Base-by-base conservation (phyloP, 345 rosid genomes). In the Erucastrum elatum region DNA sequence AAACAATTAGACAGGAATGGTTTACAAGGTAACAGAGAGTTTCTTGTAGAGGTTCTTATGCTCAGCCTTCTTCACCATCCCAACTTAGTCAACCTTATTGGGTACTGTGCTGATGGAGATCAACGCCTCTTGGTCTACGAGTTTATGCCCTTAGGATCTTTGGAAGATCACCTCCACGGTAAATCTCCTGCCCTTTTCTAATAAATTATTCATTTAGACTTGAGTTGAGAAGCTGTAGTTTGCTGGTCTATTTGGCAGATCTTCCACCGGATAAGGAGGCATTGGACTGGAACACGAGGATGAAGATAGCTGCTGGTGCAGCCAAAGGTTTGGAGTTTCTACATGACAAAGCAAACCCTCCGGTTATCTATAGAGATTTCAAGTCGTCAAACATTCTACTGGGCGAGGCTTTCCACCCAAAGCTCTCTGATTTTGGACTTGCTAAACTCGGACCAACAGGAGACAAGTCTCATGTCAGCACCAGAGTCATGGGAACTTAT, bases 111-210 rank as follows among this genome's bases (percentile, higher is more conserved):
- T 70, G 99, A 96, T 84, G 99, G 98, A 62, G 98, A 96, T 68
- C 99, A 96, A 68, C 93, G 98, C 55, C 98, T 96, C 74, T 95
- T 96, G 74, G 98, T 96, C 60, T 96, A 96, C 62, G 99, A 96
- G 80, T 96, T 91, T 81, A 93, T 96, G 99, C 87, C 97, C 8
- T 77, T 93, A 78, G 99, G 99, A 65, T 96, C 99, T 72, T 71
- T 96, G 80, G 99, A 96, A 85, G 98, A 96, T 87, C 99, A 96
- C 76, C 98, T 96, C 77, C 99, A 88, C 11, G 98, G 98, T 96
- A 35, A 35, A 35, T 29, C 30, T 29, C 30, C 30, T 29, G 30
- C 30, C 30, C 3, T 29, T 3, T 29, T 29, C 30, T 29, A 29
- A n/a, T n/a, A n/a, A n/a, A n/a, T n/a, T n/a, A n/a, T n/a, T n/a